Evolutionary conservation across 208 protist species (phyloP).

Genomic region (Acanthamoeba triangularis): DNA sequence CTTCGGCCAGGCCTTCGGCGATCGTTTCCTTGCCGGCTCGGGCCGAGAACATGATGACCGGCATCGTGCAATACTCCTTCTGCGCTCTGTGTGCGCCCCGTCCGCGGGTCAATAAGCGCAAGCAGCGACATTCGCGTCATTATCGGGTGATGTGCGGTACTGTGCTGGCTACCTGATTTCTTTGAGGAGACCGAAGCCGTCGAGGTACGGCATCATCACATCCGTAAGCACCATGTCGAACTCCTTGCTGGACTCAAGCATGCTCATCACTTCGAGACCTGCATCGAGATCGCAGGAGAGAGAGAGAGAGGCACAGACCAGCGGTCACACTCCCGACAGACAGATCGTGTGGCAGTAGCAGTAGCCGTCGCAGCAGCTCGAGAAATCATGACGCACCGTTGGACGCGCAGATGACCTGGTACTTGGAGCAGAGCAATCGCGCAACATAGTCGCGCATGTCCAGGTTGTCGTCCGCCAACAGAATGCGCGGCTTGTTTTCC

Average conservation of each 20-base stretch:
- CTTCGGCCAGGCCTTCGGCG: conserved; percentile 57
- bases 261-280: conserved; percentile 50
- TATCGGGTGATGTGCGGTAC: no score
- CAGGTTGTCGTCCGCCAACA: conserved; percentile 75
- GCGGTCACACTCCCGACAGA: neutral
- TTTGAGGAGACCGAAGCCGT: conserved; percentile 67
- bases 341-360: neutral
- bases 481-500: conserved; percentile 16
- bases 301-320: neutral
- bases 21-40: conserved; percentile 75
- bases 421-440: conserved; percentile 34
- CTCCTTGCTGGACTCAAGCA: neutral
- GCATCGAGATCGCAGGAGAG: no score
- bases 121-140: no score
- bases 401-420: conserved; percentile 23
- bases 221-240: conserved; percentile 77
- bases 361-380: no score
- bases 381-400: neutral
- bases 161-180: no score
- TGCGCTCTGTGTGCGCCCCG: neutral
- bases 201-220: conserved; percentile 79
- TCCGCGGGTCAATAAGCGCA: neutral
- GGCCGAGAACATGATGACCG: conserved; percentile 81
- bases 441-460: conserved; percentile 79
- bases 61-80: conserved; percentile 23